Evolutionary conservation across 2,329 filamentous ascomycete species (phyloP).

Genomic region (Aspergillus neotritici): DNA sequence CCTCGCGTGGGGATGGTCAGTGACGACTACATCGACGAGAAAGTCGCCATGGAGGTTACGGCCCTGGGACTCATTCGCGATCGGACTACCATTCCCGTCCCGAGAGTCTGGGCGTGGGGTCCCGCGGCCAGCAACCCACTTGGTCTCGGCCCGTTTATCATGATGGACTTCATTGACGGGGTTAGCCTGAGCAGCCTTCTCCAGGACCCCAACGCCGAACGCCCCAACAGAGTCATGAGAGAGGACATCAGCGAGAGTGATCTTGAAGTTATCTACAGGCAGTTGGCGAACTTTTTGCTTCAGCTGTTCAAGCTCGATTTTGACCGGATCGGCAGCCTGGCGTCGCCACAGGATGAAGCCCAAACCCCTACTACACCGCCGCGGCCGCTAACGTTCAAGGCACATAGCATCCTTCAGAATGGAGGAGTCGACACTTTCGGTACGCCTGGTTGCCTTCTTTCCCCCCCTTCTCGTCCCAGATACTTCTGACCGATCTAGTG

Average conservation of each 20-base stretch:
- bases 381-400: conserved; percentile 32
- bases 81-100: conserved; percentile 24
- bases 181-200: conserved; percentile 22
- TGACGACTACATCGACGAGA: conserved; percentile 25
- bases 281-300: conserved; percentile 24
- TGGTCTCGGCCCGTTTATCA: conserved; percentile 25
- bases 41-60: conserved; percentile 27
- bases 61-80: conserved; percentile 22
- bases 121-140: conserved; percentile 22
- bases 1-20: conserved; percentile 24
- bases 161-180: conserved; percentile 27
- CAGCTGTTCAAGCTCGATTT: conserved; percentile 28
- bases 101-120: conserved; percentile 23
- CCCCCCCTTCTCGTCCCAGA: conserved; percentile 2
- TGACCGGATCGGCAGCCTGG: conserved; percentile 25
- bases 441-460: conserved; percentile 12
- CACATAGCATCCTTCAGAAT: conserved; percentile 25
- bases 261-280: conserved; percentile 24
- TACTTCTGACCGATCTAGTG: conserved; percentile 4
- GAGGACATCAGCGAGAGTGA: conserved; percentile 23
- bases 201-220: conserved; percentile 32
- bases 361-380: conserved; percentile 8
- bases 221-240: conserved; percentile 38
- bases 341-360: conserved; percentile 12
- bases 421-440: conserved; percentile 29